Conservation (phyloP, 2,329 filamentous ascomycete species). For the Epicoccum nigrum region DNA sequence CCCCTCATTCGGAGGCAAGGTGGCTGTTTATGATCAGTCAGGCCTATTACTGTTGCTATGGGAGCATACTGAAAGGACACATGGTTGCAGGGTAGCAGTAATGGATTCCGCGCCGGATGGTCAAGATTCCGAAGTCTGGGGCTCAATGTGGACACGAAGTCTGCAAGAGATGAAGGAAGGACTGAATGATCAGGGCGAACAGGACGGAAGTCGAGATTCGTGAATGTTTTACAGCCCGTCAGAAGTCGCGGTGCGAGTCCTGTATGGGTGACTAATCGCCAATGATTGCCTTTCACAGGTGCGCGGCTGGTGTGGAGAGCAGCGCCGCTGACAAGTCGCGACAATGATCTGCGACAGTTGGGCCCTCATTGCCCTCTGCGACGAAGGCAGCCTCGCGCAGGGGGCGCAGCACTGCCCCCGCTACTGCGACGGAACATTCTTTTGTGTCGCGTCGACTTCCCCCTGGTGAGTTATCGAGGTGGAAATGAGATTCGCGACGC, state of each 20-base stretch:
- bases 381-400: conserved; percentile 24
- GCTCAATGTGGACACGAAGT: conserved; percentile 22
- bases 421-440: conserved; percentile 7
- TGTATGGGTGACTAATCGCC: conserved; percentile 35
- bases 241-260: conserved; percentile 26
- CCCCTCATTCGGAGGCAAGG: conserved; percentile 40
- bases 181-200: conserved; percentile 26
- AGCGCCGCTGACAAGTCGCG: conserved; percentile 17
- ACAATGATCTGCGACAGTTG: conserved; percentile 38
- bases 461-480: conserved; percentile 17
- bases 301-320: conserved; percentile 7
- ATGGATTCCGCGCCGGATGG: conserved; percentile 39
- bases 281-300: conserved; percentile 25
- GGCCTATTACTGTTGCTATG: not conserved
- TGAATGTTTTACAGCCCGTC: conserved; percentile 45
- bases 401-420: conserved; percentile 10
- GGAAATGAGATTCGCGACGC: conserved; percentile 18
- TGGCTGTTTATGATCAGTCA: conserved; percentile 22
- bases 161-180: conserved; percentile 27
- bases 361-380: conserved; percentile 38
- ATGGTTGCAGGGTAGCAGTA: conserved; percentile 32
- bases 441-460: conserved; percentile 32
- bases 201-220: conserved; percentile 43
- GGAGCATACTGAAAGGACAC: conserved; percentile 45
- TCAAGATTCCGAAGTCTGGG: conserved; percentile 29